These are phyloP conservation scores for Penicillium mononematosum DNA, from an alignment of 495 filamentous ascomycete species.

Conservation along the genomic window DNA sequence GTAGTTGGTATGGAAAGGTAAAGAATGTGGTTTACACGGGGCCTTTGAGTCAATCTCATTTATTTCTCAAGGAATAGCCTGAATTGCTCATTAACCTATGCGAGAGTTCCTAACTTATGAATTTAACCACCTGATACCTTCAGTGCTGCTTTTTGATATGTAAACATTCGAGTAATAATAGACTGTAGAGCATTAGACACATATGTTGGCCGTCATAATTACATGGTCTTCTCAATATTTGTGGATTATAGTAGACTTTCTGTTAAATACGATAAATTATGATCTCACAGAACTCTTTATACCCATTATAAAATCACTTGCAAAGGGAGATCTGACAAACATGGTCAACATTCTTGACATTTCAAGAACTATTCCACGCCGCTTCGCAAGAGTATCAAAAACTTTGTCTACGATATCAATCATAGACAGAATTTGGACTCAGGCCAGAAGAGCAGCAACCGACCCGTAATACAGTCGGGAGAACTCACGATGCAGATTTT, in stretches of 20 bases:
- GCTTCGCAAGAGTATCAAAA: not conserved
- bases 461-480: not conserved
- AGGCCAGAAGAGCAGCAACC: not conserved
- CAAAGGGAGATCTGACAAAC: not conserved
- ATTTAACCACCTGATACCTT: not conserved
- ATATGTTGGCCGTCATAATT: not conserved
- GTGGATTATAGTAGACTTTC: not conserved
- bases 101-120: not conserved
- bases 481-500: not conserved
- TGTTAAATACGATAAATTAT: not conserved
- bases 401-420: not conserved
- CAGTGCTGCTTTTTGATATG: not conserved
- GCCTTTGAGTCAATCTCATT: not conserved
- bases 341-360: not conserved
- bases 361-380: not conserved
- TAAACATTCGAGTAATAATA: not conserved
- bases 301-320: not conserved
- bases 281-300: not conserved
- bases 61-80: not conserved
- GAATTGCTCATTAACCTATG: not conserved
- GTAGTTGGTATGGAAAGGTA: not conserved
- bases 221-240: not conserved
- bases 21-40: not conserved
- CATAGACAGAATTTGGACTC: not conserved
- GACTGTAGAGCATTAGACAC: not conserved